Evolutionary conservation across 441 rosid species (phyloP), one percentile per base, ranked within the genome.

Genomic region (Cnidoscolus chayamansa): DNA sequence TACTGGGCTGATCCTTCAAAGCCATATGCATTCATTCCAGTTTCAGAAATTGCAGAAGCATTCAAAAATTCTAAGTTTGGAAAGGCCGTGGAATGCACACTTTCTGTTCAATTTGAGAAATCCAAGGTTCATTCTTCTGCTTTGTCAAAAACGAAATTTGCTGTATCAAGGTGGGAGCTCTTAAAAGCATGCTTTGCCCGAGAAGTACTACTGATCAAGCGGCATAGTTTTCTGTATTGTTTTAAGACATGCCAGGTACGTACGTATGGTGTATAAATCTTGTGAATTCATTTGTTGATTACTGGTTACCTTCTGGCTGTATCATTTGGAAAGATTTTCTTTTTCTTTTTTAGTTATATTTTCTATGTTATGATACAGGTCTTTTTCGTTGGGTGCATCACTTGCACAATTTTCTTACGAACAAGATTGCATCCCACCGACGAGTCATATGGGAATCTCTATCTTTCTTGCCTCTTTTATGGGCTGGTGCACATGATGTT

Each of bases 401-500:
- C 97, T 58, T 82, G 97, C 84, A 90, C 98, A 20, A 72, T 83
- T 74, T 92, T 92, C 78, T 70, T 86, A 74, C 80, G 97, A 61
- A 92, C 98, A 72, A 84, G 95, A 82, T 16, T 92, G 45, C 97
- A 92, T 74, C 97, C 98, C 57, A 84, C 84, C 3, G 89, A 81
- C 13, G 97, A 94, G 87, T 48, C 32, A 76, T 80, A 81, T 73
- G 98, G 89, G 75, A 81, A 72, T 65, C 89, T 88, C 81, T 94
- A 94, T 79, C 86, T 92, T 59, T 80, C 96, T 63, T 90, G 92
- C 79, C 95, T 92, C 35, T 92, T 92, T 76, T 94, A 82, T 13
- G 97, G 96, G 72, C 81, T 92, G 79, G 85, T 92, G 71, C 97
- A 94, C 75, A 85, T 92, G 91, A 87, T 90, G 97, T 92, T 90